phyloP scores from a whole-genome alignment of 768 basidiomycete species.

The Cystoderma amianthinum region DNA sequence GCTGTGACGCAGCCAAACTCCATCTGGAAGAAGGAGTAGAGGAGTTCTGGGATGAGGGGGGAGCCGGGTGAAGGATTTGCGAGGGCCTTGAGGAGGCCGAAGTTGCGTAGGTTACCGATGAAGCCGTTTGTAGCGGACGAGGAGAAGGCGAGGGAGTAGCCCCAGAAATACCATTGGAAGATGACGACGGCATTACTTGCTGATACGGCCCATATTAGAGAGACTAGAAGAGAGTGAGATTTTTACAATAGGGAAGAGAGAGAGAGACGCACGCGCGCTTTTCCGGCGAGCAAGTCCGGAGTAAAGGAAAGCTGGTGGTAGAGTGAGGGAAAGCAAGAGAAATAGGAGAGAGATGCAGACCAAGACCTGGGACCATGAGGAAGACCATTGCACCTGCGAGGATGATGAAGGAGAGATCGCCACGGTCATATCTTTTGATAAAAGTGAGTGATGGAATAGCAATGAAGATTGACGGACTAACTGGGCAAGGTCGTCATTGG shows the following conservation, averaged over 20 bases:
- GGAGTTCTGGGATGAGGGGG: conserved; percentile 71
- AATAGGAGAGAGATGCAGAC: conserved; percentile 23
- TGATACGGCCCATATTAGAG: conserved; percentile 70
- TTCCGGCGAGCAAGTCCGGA: conserved; percentile 69
- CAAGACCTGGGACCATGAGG: conserved; percentile 74
- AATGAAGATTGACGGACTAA: no score
- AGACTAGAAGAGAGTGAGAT: conserved; percentile 28
- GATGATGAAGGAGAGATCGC: conserved; percentile 68
- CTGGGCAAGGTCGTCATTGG: no score
- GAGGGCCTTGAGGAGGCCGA: conserved; percentile 69
- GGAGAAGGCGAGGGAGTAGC: conserved; percentile 79
- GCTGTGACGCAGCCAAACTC: conserved; percentile 82
- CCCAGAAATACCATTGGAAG: conserved; percentile 72
- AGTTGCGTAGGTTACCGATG: conserved; percentile 76
- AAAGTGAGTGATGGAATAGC: no score
- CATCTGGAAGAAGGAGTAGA: conserved; percentile 86
- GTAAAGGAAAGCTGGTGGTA: conserved; percentile 55
- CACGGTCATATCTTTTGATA: conserved; percentile 69
- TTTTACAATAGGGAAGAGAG: conserved; percentile 1
- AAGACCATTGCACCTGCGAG: conserved; percentile 64
- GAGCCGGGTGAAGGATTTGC: conserved; percentile 72
- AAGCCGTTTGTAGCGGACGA: conserved; percentile 65
- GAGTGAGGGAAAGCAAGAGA: neutral
- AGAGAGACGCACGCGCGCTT: conserved; percentile 34
- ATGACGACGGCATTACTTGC: conserved; percentile 71